A percentile compares a stretch with the other conserved stretches of the same genome.
Evolutionary conservation across 176 grass and related monocot species (phyloP).

Genomic region (Otatea glauca): DNA sequence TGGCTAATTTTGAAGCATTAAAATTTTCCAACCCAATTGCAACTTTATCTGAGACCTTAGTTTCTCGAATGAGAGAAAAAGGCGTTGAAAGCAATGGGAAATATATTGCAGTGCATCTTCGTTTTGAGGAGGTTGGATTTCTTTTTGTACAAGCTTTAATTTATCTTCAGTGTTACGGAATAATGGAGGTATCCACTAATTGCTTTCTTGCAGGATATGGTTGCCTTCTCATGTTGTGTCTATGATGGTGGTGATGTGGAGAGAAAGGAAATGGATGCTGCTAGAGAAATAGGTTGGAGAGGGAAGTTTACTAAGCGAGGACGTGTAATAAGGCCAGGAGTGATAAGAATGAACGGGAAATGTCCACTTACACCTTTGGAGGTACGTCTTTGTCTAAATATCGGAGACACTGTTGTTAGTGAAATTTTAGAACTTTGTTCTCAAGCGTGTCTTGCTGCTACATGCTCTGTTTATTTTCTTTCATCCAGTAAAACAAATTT

Average conservation of each 20-base stretch:
- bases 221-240: slow-evolving; percentile 98
- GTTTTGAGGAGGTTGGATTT: slow-evolving; percentile 89
- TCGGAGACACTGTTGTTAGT: neutral
- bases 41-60: slow-evolving; percentile 76
- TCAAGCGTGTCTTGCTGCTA: slow-evolving; percentile 7
- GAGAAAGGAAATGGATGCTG: slow-evolving; percentile 80
- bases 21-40: slow-evolving; percentile 82
- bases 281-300: slow-evolving; percentile 95
- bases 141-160: slow-evolving; percentile 33
- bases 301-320: slow-evolving; percentile 96
- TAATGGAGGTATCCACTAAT: slow-evolving; percentile 1
- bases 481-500: slow-evolving; percentile 29
- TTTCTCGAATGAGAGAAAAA: slow-evolving; percentile 88
- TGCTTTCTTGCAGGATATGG: slow-evolving; percentile 86
- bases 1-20: slow-evolving; percentile 95
- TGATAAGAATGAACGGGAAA: slow-evolving; percentile 95
- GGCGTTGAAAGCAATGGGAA: slow-evolving; percentile 70
- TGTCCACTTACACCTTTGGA: slow-evolving; percentile 98
- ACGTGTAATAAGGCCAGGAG: slow-evolving; percentile 80
- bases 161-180: slow-evolving; percentile 17
- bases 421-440: slow-evolving; percentile 31
- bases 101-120: slow-evolving; percentile 96
- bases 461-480: slow-evolving; percentile 37
- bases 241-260: slow-evolving; percentile 93
- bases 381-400: slow-evolving; percentile 57